Conservation (phyloP, 2,329 filamentous ascomycete genomes). For the Chaetomium sp. region DNA sequence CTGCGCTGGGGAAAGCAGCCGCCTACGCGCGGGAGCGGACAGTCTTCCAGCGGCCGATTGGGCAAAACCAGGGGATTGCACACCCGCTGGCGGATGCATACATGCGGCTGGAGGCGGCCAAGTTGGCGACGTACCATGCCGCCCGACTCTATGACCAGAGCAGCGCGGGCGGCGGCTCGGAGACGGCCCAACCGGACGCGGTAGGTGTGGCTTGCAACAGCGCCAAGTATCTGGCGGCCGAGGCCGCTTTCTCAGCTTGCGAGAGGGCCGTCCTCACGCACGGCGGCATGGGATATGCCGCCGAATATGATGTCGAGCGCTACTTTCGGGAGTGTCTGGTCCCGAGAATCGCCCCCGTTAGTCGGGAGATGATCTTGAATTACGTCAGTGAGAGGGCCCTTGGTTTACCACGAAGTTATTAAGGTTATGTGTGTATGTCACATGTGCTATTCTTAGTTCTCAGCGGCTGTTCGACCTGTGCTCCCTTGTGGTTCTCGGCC, state of each 20-base stretch:
- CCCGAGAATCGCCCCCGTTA: not conserved
- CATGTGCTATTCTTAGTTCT: not conserved
- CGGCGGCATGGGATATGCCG: not conserved
- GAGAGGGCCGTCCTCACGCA: not conserved
- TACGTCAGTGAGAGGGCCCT: not conserved
- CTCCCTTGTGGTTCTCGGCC: too few relatives aligned
- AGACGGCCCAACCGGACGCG: constrained; percentile 53
- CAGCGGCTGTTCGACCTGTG: not conserved
- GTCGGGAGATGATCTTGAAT: not conserved
- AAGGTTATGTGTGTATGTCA: not conserved
- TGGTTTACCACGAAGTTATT: not conserved
- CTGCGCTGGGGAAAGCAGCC: too few relatives aligned
- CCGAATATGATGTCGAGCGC: not conserved
- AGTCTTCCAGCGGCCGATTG: too few relatives aligned
- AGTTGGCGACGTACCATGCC: constrained; percentile 66
- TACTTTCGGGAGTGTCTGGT: not conserved
- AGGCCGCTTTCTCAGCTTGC: not conserved
- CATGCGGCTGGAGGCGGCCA: constrained; percentile 34
- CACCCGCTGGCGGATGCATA: too few relatives aligned
- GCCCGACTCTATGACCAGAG: constrained; percentile 62
- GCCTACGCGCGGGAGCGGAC: too few relatives aligned
- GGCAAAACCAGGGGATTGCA: too few relatives aligned
- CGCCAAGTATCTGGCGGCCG: not conserved
- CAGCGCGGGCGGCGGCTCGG: constrained; percentile 47
- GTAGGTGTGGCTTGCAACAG: constrained; percentile 47